These are phyloP conservation scores for Cymbopogon flexuosus DNA, from an alignment of 202 grass and related monocot species.

Conservation along the genomic window DNA sequence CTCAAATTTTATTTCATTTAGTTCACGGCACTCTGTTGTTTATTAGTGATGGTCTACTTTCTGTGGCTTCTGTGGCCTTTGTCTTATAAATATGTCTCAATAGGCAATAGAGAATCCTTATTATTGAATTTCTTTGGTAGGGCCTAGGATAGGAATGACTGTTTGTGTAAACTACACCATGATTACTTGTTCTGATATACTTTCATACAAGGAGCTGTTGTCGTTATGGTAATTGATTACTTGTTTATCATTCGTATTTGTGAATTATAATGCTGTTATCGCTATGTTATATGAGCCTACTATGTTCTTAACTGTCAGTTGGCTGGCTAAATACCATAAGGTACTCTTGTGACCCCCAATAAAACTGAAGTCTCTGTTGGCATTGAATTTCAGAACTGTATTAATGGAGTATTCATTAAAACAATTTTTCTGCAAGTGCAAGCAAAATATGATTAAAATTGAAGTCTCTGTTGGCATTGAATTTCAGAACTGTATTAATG, in stretches of 20 bases:
- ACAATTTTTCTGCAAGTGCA: neutral
- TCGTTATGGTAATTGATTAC: neutral
- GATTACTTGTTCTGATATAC: slow-evolving; percentile 3
- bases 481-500: neutral
- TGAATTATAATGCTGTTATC: neutral
- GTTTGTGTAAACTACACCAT: neutral
- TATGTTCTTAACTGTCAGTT: neutral
- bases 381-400: neutral
- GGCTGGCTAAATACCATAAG: neutral
- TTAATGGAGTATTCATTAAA: neutral
- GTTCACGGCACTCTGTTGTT: neutral
- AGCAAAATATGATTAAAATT: neutral
- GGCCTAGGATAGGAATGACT: neutral
- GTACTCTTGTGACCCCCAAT: neutral
- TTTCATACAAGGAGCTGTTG: neutral
- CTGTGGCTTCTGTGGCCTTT: neutral
- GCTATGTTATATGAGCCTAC: neutral
- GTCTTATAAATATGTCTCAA: slow-evolving; percentile 14
- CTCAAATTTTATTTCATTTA: slow-evolving; percentile 23
- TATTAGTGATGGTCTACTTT: neutral
- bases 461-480: neutral
- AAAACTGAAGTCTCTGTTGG: neutral
- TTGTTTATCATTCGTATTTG: neutral
- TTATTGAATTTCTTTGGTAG: neutral
- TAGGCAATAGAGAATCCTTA: neutral